Base-by-base conservation (phyloP, 2,329 filamentous ascomycete species). In the Cryphonectria naterciae region DNA sequence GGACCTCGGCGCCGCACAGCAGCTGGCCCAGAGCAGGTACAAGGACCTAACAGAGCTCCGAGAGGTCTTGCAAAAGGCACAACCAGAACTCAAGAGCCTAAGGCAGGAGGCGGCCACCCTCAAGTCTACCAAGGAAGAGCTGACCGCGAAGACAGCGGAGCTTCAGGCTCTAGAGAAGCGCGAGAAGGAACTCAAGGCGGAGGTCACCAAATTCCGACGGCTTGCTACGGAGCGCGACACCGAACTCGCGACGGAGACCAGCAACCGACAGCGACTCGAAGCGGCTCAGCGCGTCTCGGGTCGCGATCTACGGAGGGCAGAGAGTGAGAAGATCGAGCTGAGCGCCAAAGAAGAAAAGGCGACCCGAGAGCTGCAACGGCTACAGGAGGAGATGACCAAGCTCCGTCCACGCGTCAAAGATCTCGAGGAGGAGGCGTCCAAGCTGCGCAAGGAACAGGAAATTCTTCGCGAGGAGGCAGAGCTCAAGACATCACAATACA, bases 11-110 rank as follows among this genome's bases (percentile, higher is more conserved):
- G 94, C 94, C 2, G 92, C 95, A 0, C 91, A 98, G 78, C 90
- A 97, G 80, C 87, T 98, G 17, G 94, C 96, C 0, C 91, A 97
- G 72, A 92, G 89, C 22, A 88, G 96, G 41, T 98, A 94, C 84
- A 97, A 94, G 79, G 95, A 98, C 72, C 83, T 98, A 1, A 91
- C 91, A 0, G 93, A 97, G 39, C 83, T 97, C 62, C 88, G 91
- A 28, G 92, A 95, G 73, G 85, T 95, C 2, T 81, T 98, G 41
- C 91, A 94, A 74, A 97, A 96, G 79, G 88, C 92, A 0, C 95
- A 98, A 77, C 92, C 94, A 0, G 95, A 99, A 80, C 83, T 98
- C 35, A 92, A 91, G 78, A 91, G 84, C 61, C 85, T 98, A 28
- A 89, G 93, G 10, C 89, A 91, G 65, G 95, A 98, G 76, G 91